Evolutionary conservation across 352 stramenopile genomes (phyloP).

Genomic region (Blastocystis sp.): DNA sequence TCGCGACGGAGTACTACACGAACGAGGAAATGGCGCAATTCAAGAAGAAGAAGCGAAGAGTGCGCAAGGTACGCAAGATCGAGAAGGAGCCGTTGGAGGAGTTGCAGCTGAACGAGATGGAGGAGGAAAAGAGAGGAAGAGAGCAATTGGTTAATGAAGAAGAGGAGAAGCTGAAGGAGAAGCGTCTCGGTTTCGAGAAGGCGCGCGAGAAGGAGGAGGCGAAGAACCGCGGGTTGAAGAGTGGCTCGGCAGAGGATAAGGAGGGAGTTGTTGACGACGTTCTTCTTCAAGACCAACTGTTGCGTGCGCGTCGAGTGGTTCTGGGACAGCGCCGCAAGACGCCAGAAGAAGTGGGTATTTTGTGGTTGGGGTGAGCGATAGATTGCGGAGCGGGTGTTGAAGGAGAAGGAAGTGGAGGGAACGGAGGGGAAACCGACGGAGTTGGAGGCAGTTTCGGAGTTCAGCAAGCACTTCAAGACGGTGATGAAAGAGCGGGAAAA

Average conservation of each 20-base stretch:
- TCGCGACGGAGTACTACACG: conserved; percentile 65
- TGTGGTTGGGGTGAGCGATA: neutral
- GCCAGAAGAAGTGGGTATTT: neutral
- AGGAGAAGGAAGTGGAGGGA: conserved; percentile 41
- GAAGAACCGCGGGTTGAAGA: conserved; percentile 23
- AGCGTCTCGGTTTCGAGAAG: neutral
- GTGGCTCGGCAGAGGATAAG: neutral
- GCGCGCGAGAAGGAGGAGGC: conserved; percentile 41
- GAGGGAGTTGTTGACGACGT: conserved; percentile 21
- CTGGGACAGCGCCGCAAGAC: conserved; percentile 18
- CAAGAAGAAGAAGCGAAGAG: neutral
- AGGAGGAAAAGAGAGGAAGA: neutral
- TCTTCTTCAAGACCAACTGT: neutral
- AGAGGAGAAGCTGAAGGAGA: neutral
- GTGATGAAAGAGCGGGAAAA: conserved; percentile 42
- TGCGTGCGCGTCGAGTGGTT: conserved; percentile 31
- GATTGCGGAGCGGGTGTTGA: neutral
- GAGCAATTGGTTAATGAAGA: neutral
- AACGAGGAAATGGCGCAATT: conserved; percentile 71
- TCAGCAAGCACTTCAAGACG: conserved; percentile 49
- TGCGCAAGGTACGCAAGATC: conserved; percentile 31
- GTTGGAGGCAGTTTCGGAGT: conserved; percentile 36
- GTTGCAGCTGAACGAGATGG: conserved; percentile 12
- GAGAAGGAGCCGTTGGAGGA: conserved; percentile 12
- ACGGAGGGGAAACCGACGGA: neutral